Percentiles rank a stretch among this genome's conserved stretches.
Conservation (phyloP, 179 eudicot genomes). For the Spinacia oleracea region DNA sequence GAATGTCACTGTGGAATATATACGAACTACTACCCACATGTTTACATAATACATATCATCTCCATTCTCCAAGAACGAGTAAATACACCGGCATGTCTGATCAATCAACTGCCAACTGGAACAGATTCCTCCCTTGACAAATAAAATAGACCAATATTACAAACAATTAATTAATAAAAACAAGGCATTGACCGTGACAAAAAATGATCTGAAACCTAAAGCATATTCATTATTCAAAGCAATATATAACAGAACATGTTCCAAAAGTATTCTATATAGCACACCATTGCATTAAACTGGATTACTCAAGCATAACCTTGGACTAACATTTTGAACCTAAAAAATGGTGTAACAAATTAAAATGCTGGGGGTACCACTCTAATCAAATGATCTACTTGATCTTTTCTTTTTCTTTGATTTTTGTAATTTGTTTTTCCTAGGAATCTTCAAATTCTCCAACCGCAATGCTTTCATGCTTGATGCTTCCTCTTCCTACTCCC, state of each 20-base stretch:
- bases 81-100: background rate
- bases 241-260: background rate
- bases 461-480: slow-evolving; percentile 27
- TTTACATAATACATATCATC: background rate
- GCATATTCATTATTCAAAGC: too few species aligned
- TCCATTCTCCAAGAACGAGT: background rate
- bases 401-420: slow-evolving; percentile 45
- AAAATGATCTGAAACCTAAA: background rate
- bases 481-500: slow-evolving; percentile 39
- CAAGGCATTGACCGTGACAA: too few species aligned
- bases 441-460: slow-evolving; percentile 27
- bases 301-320: background rate
- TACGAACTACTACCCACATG: background rate
- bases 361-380: slow-evolving; percentile 2
- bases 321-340: slow-evolving; percentile 4
- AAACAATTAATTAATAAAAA: too few species aligned
- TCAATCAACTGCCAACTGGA: background rate
- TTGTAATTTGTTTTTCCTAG: slow-evolving; percentile 35
- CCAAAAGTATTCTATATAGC: slow-evolving; percentile 3
- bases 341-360: background rate
- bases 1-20: background rate
- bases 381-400: slow-evolving; percentile 23
- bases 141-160: background rate
- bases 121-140: background rate
- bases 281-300: background rate